phyloP scores from a whole-genome alignment of 2,329 filamentous ascomycete species.

The Aspergillus neotritici region DNA sequence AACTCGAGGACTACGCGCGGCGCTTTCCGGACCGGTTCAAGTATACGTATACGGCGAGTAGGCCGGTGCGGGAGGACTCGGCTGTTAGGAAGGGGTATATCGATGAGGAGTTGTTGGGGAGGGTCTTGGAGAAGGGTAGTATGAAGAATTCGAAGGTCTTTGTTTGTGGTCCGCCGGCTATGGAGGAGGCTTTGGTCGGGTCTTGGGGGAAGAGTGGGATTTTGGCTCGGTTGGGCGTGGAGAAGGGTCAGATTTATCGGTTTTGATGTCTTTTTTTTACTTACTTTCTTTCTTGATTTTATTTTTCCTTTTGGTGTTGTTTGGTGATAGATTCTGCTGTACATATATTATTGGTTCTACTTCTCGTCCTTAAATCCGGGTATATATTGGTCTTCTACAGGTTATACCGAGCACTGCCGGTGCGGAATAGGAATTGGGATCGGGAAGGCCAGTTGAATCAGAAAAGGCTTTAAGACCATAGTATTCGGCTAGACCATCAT shows the following conservation, averaged over 20 bases:
- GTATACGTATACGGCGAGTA: slow-evolving; percentile 54
- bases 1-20: slow-evolving; percentile 50
- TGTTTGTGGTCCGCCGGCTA: slow-evolving; percentile 62
- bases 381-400: too few relatives aligned
- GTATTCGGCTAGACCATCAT: too few relatives aligned
- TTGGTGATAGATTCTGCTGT: not conserved
- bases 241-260: too few relatives aligned
- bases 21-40: slow-evolving; percentile 52
- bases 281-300: too few relatives aligned
- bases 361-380: too few relatives aligned
- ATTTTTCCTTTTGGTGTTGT: too few relatives aligned
- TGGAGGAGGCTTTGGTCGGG: slow-evolving; percentile 49
- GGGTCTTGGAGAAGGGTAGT: slow-evolving; percentile 41
- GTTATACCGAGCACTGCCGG: too few relatives aligned
- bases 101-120: slow-evolving; percentile 50
- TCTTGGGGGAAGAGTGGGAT: slow-evolving; percentile 41
- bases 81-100: slow-evolving; percentile 52
- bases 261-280: too few relatives aligned
- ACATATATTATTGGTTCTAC: too few relatives aligned
- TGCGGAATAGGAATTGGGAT: too few relatives aligned
- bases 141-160: slow-evolving; percentile 54
- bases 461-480: too few relatives aligned
- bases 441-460: too few relatives aligned
- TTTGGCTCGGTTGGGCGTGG: slow-evolving; percentile 36
- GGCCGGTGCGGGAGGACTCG: slow-evolving; percentile 32